Evolutionary conservation across 2,329 filamentous ascomycete species (phyloP), one percentile per base, ranked within the genome.

Genomic region (Chaetomium sp.): DNA sequence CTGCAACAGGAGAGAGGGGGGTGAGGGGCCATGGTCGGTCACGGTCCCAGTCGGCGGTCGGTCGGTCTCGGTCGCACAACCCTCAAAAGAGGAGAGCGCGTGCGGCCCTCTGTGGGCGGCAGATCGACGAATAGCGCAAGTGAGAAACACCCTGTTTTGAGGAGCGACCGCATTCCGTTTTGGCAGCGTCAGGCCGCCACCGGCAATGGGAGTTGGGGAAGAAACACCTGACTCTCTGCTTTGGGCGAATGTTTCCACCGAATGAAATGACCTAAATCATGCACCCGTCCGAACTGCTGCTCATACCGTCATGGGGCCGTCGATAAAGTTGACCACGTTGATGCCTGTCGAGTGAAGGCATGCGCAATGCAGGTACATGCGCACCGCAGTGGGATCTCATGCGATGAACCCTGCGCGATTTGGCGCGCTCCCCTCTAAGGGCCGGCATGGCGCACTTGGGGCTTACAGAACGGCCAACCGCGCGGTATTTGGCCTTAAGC

Each of bases 341-440:
- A 52, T 52, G 55, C 49, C 49, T 58, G 56, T 37, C 46, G 9
- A 4, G 12, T 11, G n/a, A 40, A 14, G 4, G 10, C n/a, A 33
- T 14, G 45, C 49, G 41, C 10, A 32, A 47, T 58, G 56, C 56
- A 55, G 52, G 56, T 41, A 58, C 55, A 32, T 27, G 19, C 19
- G 19, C 19, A 27, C 19, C 52, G 49, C 42, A 14, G 35, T 54
- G 40, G 19, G 19, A 27, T 27, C 58, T 52, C 51, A 56, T 50
- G 54, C 47, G 14, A 27, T 33, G 45, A 44, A 51, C 53, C 54
- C 46, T 53, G 44, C 50, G 27, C 19, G 54, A 45, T 42, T 41
- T 19, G 37, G 41, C 52, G 47, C 27, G 11, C 41, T 33, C 36
- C 43, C 46, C 52, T 49, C 49, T 55, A 49, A 38, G 46, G 14